Conservation (phyloP, 805 yeast genomes). For the Metschnikowia noctiluminum region DNA sequence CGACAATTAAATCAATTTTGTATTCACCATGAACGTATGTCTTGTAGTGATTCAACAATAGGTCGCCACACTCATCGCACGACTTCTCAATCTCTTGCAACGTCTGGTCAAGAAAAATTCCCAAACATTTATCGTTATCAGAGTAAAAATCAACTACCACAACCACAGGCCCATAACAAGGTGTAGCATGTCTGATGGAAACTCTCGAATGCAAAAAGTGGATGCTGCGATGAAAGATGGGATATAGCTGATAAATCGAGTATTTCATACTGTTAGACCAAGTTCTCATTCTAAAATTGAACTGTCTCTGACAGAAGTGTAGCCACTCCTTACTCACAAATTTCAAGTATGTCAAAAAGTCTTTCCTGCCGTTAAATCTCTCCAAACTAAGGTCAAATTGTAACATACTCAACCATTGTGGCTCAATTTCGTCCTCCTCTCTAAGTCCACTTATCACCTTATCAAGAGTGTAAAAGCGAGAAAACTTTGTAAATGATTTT, state of each 20-base stretch:
- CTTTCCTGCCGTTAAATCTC: constrained; percentile 30
- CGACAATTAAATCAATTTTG: constrained; percentile 73
- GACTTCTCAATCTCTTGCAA: constrained; percentile 60
- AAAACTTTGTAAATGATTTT: constrained; percentile 43
- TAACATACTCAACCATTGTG: constrained; percentile 25
- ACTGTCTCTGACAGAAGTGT: constrained; percentile 51
- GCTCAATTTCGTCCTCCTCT: constrained; percentile 25
- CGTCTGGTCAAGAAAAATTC: constrained; percentile 80
- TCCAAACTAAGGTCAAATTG: constrained; percentile 24
- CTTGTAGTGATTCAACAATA: constrained; percentile 69
- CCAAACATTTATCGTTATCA: constrained; percentile 86
- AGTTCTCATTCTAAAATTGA: constrained; percentile 43
- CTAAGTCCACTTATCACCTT: constrained; percentile 22
- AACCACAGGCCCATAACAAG: constrained; percentile 89
- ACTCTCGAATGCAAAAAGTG: constrained; percentile 78
- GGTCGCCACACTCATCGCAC: constrained; percentile 80
- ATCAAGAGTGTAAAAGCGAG: constrained; percentile 19
- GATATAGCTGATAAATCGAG: constrained; percentile 39
- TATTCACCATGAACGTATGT: constrained; percentile 88
- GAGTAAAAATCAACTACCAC: constrained; percentile 83
- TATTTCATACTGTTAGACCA: constrained; percentile 40
- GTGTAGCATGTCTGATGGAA: constrained; percentile 79
- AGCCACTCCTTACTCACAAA: constrained; percentile 33
- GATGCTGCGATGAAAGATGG: constrained; percentile 67
- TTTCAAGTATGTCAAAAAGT: constrained; percentile 36